Conservation (phyloP, 345 rosid species). For the Eucalyptus marginata region DNA sequence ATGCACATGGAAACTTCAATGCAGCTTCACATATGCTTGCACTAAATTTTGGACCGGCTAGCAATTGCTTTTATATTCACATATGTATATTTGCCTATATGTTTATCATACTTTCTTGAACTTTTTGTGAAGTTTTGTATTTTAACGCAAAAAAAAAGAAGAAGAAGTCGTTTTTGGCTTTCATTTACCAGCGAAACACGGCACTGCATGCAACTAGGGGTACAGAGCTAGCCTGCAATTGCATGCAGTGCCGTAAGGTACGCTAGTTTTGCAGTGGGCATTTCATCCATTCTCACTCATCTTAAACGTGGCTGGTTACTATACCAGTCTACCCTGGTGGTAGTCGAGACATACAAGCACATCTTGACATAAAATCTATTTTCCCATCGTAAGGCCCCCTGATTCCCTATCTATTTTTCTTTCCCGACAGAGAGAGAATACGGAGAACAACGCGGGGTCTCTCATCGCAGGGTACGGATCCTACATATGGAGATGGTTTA, state of each 20-base stretch:
- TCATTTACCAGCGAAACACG: background rate
- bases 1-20: background rate
- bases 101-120: background rate
- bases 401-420: too few relatives aligned
- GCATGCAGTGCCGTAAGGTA: too few relatives aligned
- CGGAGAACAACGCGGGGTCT: accelerated
- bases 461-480: accelerated
- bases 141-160: background rate
- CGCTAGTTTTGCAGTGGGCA: accelerated
- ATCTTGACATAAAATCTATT: too few relatives aligned
- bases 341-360: too few relatives aligned
- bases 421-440: accelerated
- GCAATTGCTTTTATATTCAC: background rate
- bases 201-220: accelerated
- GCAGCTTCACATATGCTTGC: background rate
- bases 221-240: too few relatives aligned
- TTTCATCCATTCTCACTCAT: too few relatives aligned
- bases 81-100: background rate
- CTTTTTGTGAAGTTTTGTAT: background rate
- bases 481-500: background rate
- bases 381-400: accelerated
- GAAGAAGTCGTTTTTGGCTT: background rate
- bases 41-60: background rate
- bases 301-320: accelerated
- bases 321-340: accelerated